These are phyloP conservation scores for Wickerhamomyces sp. DNA, from an alignment of 1,139 yeast species.

Conservation along the genomic window DNA sequence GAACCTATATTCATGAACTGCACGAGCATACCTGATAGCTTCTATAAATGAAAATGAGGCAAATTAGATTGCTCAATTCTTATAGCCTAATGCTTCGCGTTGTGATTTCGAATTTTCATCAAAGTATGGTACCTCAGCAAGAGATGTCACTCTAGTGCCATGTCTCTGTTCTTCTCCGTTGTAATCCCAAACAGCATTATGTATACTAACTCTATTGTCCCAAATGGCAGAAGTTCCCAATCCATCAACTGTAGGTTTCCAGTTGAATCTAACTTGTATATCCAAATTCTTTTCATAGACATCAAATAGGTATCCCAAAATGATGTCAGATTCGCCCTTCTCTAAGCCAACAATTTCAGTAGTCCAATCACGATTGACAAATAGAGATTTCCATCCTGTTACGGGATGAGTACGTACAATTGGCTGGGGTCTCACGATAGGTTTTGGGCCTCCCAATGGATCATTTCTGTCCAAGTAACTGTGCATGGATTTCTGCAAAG, in stretches of 20 bases:
- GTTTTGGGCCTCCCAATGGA: constrained; percentile 39
- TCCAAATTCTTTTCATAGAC: constrained; percentile 14
- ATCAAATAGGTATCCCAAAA: constrained; percentile 7
- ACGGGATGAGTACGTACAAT: constrained; percentile 48
- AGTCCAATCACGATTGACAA: constrained; percentile 38
- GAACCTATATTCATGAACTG: too few species aligned
- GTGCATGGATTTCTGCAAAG: constrained; percentile 40
- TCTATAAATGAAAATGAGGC: too few species aligned
- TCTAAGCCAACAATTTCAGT: constrained; percentile 24
- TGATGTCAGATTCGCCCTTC: constrained; percentile 9
- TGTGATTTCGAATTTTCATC: constrained; percentile 13
- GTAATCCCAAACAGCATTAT: constrained; percentile 13
- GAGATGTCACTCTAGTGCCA: constrained; percentile 16
- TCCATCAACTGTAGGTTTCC: constrained; percentile 10
- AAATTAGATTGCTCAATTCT: neutral
- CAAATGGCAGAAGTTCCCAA: constrained; percentile 14
- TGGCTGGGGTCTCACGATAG: constrained; percentile 39
- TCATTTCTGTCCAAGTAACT: constrained; percentile 36
- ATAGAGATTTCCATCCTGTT: constrained; percentile 49
- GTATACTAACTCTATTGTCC: constrained; percentile 13
- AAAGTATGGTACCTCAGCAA: constrained; percentile 11
- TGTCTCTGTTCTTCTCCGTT: constrained; percentile 25
- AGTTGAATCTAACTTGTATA: constrained; percentile 12
- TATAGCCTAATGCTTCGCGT: constrained; percentile 31
- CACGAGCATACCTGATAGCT: too few species aligned